These are phyloP conservation scores for Tricholoma bakamatsutake DNA, from an alignment of 768 basidiomycete genomes.

Conservation along the genomic window DNA sequence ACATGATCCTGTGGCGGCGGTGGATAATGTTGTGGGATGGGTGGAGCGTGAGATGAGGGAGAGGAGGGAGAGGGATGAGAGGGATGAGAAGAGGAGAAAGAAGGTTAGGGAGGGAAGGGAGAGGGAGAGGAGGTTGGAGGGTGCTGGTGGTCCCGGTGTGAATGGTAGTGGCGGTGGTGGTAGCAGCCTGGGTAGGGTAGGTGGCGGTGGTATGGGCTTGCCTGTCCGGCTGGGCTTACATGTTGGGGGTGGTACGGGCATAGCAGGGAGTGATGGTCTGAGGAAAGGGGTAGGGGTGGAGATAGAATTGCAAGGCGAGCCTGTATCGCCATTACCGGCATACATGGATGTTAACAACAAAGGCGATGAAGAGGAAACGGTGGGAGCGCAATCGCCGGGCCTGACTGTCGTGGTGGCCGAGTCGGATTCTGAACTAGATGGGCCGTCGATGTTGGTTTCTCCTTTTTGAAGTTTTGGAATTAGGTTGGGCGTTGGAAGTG, in stretches of 20 bases:
- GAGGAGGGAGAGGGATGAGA: constrained; percentile 24
- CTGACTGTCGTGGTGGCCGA: too few relatives aligned
- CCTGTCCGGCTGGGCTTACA: too few relatives aligned
- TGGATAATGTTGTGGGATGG: constrained; percentile 33
- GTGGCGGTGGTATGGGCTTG: neutral
- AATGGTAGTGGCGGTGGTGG: neutral
- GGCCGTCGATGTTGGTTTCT: neutral
- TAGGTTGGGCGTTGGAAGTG: too few relatives aligned
- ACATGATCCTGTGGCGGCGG: constrained; percentile 31
- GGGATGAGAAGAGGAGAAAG: constrained; percentile 27
- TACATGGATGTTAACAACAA: too few relatives aligned
- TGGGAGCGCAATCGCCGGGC: neutral
- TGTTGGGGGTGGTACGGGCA: too few relatives aligned
- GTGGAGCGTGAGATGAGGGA: constrained; percentile 31
- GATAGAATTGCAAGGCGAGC: too few relatives aligned
- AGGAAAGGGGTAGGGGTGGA: too few relatives aligned
- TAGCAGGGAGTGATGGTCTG: too few relatives aligned
- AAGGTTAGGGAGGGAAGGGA: constrained; percentile 21
- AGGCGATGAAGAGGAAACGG: too few relatives aligned
- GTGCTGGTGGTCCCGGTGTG: constrained; percentile 15
- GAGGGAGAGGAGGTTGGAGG: constrained; percentile 19
- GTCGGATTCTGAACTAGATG: too few relatives aligned
- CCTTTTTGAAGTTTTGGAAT: neutral
- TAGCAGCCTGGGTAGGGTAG: neutral
- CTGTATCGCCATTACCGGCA: too few relatives aligned